phyloP scores from a whole-genome alignment of 116 monocot species.

The Posidonia oceanica region DNA sequence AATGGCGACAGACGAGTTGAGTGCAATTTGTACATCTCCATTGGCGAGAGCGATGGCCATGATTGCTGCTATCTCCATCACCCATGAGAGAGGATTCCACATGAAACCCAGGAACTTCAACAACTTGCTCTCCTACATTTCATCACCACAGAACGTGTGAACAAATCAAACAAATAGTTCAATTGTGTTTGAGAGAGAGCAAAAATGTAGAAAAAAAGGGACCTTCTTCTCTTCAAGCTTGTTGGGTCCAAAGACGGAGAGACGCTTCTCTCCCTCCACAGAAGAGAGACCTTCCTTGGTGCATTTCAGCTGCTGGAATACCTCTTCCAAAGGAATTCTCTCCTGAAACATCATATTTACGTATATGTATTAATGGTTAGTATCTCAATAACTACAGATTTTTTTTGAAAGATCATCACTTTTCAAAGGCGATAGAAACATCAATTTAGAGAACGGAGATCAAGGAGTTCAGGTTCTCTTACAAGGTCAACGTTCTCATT shows the following conservation, averaged over 20 bases:
- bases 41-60: constrained; percentile 88
- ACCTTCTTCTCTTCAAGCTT: constrained; percentile 78
- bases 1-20: no score
- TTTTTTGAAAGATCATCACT: no score
- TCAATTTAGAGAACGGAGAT: not conserved
- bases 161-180: not conserved
- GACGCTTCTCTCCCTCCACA: constrained; percentile 37
- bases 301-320: constrained; percentile 50
- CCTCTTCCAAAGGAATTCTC: constrained; percentile 53
- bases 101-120: constrained; percentile 89
- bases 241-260: constrained; percentile 53
- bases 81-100: constrained; percentile 97
- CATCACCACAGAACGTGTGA: not conserved
- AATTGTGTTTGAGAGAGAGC: not conserved
- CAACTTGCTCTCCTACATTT: constrained; percentile 56
- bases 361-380: not conserved
- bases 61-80: constrained; percentile 83
- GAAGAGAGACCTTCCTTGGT: constrained; percentile 33
- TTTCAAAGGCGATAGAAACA: not conserved
- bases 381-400: no score
- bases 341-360: constrained; percentile 21
- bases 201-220: not conserved
- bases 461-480: not conserved
- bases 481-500: constrained; percentile 46
- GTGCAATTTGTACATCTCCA: constrained; percentile 54